Evolutionary conservation across 495 filamentous ascomycete species (phyloP).

Genomic region (Antarctomyces pellizariae): DNA sequence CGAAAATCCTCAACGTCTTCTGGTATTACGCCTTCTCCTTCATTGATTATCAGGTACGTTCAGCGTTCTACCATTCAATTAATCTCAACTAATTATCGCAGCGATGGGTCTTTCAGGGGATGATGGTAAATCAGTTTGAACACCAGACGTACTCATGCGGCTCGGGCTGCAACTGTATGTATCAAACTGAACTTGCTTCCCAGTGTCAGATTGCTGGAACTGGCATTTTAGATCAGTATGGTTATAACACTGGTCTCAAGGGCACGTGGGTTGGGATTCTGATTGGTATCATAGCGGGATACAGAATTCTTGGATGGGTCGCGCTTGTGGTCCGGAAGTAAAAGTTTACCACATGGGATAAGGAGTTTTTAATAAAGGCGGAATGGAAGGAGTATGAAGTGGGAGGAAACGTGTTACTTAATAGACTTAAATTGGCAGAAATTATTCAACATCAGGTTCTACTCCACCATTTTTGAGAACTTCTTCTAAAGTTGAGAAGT

Average conservation of each 20-base stretch:
- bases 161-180: constrained; percentile 42
- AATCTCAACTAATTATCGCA: constrained; percentile 7
- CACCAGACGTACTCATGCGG: constrained; percentile 34
- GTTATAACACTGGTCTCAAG: constrained; percentile 34
- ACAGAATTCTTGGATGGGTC: constrained; percentile 32
- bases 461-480: no score
- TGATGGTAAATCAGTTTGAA: constrained; percentile 74
- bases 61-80: neutral
- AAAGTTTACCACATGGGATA: no score
- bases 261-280: constrained; percentile 58
- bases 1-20: constrained; percentile 48
- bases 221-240: constrained; percentile 41
- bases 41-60: constrained; percentile 47
- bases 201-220: constrained; percentile 45
- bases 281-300: constrained; percentile 46
- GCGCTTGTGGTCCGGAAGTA: constrained; percentile 7
- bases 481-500: no score
- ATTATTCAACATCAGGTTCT: no score
- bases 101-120: constrained; percentile 66
- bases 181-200: constrained; percentile 30
- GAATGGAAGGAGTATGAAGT: no score
- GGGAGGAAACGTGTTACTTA: no score
- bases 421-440: no score
- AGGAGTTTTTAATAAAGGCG: no score
- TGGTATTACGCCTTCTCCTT: constrained; percentile 71